phyloP scores from a whole-genome alignment of 2,329 filamentous ascomycete genomes.

The Aureobasidium mangrovei region DNA sequence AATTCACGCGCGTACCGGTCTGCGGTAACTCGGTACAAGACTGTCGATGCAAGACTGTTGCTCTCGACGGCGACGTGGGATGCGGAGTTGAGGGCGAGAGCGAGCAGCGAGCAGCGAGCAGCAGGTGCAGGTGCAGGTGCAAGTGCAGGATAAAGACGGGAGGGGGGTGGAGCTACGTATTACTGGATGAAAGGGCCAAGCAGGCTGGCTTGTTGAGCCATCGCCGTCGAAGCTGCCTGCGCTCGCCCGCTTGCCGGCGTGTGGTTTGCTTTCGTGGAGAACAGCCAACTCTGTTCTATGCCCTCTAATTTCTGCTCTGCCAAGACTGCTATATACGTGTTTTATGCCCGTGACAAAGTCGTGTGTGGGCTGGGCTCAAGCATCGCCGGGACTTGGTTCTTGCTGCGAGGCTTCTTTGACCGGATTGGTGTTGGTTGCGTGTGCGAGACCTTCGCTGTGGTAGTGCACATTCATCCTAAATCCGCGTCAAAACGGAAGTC shows the following conservation, averaged over 20 bases:
- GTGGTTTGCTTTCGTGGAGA: not conserved
- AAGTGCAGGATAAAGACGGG: not conserved
- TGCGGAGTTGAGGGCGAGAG: not conserved
- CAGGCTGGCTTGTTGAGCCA: slow-evolving; percentile 1
- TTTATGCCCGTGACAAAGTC: not conserved
- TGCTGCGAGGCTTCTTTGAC: too few relatives aligned
- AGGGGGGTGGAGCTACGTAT: not conserved
- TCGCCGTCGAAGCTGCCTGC: not conserved
- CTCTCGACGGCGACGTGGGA: not conserved
- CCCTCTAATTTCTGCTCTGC: not conserved
- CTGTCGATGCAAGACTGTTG: too few relatives aligned
- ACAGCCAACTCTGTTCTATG: not conserved
- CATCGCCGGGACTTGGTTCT: too few relatives aligned
- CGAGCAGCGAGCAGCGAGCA: not conserved
- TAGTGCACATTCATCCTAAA: not conserved
- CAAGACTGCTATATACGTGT: slow-evolving; percentile 12
- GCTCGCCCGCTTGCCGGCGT: not conserved
- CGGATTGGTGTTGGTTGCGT: not conserved
- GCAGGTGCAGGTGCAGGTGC: not conserved
- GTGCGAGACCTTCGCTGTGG: not conserved
- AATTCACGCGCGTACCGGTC: slow-evolving; percentile 4
- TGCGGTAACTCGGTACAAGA: slow-evolving; percentile 8
- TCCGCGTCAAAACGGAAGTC: slow-evolving; percentile 13
- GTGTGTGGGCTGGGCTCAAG: not conserved
- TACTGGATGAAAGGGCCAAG: not conserved